Percentiles rank a stretch among this genome's conserved stretches.
phyloP scores from a whole-genome alignment of 2,329 filamentous ascomycete genomes.

The Botrytis elliptica region DNA sequence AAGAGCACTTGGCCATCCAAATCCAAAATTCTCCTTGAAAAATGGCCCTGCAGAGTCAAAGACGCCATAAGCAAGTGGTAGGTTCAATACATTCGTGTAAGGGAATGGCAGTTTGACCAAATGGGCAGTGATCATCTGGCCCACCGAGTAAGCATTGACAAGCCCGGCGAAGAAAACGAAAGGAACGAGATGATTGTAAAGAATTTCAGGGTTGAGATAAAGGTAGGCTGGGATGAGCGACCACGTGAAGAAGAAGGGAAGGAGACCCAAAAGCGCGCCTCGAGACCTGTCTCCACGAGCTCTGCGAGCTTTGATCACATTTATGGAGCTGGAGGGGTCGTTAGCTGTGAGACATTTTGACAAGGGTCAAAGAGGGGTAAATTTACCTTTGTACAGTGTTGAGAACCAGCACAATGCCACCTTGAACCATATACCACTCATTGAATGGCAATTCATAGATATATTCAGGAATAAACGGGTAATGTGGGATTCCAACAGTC shows the following conservation, averaged over 20 bases:
- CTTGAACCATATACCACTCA: conserved; percentile 90
- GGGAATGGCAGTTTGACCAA: conserved; percentile 85
- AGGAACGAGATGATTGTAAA: conserved; percentile 79
- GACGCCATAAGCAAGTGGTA: conserved; percentile 76
- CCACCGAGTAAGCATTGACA: conserved; percentile 92
- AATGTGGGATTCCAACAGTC: conserved; percentile 64
- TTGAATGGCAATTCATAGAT: conserved; percentile 83
- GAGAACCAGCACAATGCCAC: conserved; percentile 74
- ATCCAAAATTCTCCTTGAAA: conserved; percentile 53
- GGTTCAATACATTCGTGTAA: conserved; percentile 79
- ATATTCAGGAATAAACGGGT: conserved; percentile 62
- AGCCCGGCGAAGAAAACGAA: conserved; percentile 87
- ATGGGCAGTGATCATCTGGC: conserved; percentile 93
- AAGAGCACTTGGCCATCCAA: conserved; percentile 74
- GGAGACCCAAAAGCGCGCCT: conserved; percentile 75
- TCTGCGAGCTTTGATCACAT: conserved; percentile 80
- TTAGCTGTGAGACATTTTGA: conserved; percentile 31
- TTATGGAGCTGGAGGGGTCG: conserved; percentile 57
- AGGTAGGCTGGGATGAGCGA: conserved; percentile 74
- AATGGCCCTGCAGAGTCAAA: conserved; percentile 75
- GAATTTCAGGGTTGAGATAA: conserved; percentile 78
- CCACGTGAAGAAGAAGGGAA: conserved; percentile 81
- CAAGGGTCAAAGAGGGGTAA: not conserved
- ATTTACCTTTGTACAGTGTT: conserved; percentile 71
- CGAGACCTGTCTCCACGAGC: conserved; percentile 69